These are phyloP conservation scores for Rubia peregrina DNA, from an alignment of 305 asterid genomes.

Conservation along the genomic window DNA sequence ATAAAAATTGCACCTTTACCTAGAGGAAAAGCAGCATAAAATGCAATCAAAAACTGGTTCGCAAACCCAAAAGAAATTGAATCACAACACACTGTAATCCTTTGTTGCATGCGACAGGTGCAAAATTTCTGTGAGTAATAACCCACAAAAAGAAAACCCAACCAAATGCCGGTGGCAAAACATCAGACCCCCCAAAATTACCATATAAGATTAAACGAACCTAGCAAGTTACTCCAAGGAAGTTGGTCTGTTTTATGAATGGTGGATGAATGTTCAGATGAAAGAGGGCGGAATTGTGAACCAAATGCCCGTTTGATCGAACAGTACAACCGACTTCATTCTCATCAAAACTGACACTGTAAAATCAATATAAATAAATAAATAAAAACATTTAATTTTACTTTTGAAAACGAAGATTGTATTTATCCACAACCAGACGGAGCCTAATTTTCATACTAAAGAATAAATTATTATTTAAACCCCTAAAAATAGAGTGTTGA, in stretches of 20 bases:
- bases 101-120: not conserved
- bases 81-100: not conserved
- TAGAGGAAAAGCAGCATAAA: not conserved
- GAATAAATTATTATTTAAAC: too few species aligned
- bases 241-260: not conserved
- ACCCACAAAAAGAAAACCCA: not conserved
- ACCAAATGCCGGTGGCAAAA: not conserved
- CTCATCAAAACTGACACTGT: not conserved
- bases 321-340: not conserved
- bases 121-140: not conserved
- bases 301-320: not conserved
- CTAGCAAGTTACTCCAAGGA: not conserved
- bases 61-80: not conserved
- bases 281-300: not conserved
- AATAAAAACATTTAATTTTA: too few species aligned
- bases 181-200: not conserved
- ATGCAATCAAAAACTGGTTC: not conserved
- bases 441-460: too few species aligned
- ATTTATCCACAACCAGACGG: too few species aligned
- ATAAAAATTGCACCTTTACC: too few species aligned
- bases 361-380: too few species aligned
- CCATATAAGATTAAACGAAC: not conserved
- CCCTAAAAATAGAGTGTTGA: too few species aligned
- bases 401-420: too few species aligned
- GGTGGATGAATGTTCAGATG: not conserved